Evolutionary conservation across 345 rosid genomes (phyloP).

Genomic region (Passiflora organensis): DNA sequence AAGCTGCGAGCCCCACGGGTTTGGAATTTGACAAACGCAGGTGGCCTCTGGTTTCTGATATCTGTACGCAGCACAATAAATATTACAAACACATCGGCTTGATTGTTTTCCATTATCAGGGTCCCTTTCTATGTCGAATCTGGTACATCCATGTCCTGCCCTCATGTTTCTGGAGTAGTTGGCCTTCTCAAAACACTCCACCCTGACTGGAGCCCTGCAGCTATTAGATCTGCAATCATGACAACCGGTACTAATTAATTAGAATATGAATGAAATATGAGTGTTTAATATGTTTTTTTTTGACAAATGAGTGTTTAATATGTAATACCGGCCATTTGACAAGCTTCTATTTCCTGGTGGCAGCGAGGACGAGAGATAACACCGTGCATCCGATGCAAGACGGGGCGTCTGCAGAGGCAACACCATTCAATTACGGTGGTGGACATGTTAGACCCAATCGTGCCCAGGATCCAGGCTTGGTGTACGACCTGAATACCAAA

Average conservation of each 20-base stretch:
- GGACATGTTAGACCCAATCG: slow-evolving; percentile 22
- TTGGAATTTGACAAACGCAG: too few relatives aligned
- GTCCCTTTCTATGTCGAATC: slow-evolving; percentile 29
- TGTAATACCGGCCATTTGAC: too few relatives aligned
- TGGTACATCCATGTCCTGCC: slow-evolving; percentile 91
- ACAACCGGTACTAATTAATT: too few relatives aligned
- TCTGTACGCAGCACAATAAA: too few relatives aligned
- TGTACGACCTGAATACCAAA: slow-evolving; percentile 15
- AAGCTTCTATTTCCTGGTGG: too few relatives aligned
- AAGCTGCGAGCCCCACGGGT: too few relatives aligned
- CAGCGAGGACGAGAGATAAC: slow-evolving; percentile 11
- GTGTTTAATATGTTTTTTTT: background rate
- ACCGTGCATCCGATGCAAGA: slow-evolving; percentile 6
- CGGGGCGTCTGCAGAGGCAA: background rate
- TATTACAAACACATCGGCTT: too few relatives aligned
- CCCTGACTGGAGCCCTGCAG: slow-evolving; percentile 81
- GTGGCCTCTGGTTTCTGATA: too few relatives aligned
- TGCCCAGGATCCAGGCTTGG: slow-evolving; percentile 27
- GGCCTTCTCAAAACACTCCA: slow-evolving; percentile 70
- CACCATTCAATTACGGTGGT: slow-evolving; percentile 27
- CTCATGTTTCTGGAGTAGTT: slow-evolving; percentile 71
- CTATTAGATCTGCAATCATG: slow-evolving; percentile 48
- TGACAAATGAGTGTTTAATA: too few relatives aligned
- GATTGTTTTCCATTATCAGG: too few relatives aligned
- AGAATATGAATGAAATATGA: too few relatives aligned